A percentile compares a stretch with the other conserved stretches of the same genome.
Evolutionary conservation across 1,284 basidiomycete species (phyloP).

Genomic region (Microbotryomycetes sp.): DNA sequence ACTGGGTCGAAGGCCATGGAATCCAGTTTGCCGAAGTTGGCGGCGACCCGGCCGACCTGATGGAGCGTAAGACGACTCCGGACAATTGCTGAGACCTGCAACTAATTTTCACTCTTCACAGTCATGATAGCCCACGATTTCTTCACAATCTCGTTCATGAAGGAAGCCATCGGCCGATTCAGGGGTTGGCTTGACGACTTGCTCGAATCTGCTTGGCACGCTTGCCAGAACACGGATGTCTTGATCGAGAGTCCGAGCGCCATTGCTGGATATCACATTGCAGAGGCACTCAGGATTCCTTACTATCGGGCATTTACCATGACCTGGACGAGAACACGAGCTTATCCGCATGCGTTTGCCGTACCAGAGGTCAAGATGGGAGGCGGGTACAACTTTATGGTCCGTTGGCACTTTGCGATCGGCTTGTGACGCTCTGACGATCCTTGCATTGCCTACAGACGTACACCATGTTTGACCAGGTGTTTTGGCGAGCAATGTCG

Average conservation of each 20-base stretch:
- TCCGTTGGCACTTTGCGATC: slow-evolving; percentile 39
- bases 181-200: slow-evolving; percentile 95
- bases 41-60: slow-evolving; percentile 89
- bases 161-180: slow-evolving; percentile 73
- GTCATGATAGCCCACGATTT: slow-evolving; percentile 92
- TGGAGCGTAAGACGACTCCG: slow-evolving; percentile 47
- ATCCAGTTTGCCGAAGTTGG: slow-evolving; percentile 91
- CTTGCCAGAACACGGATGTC: slow-evolving; percentile 88
- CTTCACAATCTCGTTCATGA: slow-evolving; percentile 89
- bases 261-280: slow-evolving; percentile 98
- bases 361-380: slow-evolving; percentile 94
- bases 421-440: background rate
- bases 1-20: slow-evolving; percentile 84
- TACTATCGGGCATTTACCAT: slow-evolving; percentile 83
- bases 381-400: slow-evolving; percentile 96
- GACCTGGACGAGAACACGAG: slow-evolving; percentile 61
- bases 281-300: slow-evolving; percentile 84
- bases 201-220: slow-evolving; percentile 85
- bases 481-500: slow-evolving; percentile 91
- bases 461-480: slow-evolving; percentile 74
- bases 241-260: slow-evolving; percentile 92
- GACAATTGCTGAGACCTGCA: slow-evolving; percentile 47
- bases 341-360: slow-evolving; percentile 95
- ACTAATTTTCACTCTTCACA: background rate
- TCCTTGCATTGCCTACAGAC: slow-evolving; percentile 30